Evolutionary conservation across 1,139 yeast species (phyloP).

Genomic region (Hyphopichia wangnamkhiaoensis): DNA sequence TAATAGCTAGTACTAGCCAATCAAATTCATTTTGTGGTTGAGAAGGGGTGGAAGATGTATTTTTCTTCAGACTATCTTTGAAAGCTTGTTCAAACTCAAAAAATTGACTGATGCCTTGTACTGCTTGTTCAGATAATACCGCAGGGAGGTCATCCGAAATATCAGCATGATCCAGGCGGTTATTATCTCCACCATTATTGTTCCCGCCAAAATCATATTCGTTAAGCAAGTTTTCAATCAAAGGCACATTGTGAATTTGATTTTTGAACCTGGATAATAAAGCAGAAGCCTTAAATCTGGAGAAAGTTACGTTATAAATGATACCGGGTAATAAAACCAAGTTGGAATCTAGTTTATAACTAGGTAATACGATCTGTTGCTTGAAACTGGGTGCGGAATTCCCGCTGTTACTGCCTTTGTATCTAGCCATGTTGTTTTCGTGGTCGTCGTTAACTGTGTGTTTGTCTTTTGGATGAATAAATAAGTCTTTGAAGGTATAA

Average conservation of each 20-base stretch:
- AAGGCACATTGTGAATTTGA: constrained; percentile 28
- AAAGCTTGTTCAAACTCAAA: constrained; percentile 21
- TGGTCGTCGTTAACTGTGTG: not conserved
- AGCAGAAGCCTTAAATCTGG: constrained; percentile 49
- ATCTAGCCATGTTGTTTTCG: constrained; percentile 7
- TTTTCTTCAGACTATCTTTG: constrained; percentile 8
- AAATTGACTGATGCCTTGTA: constrained; percentile 35
- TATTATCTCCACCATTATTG: constrained; percentile 20
- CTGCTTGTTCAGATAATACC: constrained; percentile 35
- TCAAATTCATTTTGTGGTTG: constrained; percentile 28
- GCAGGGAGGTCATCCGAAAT: constrained; percentile 20
- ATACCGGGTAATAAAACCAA: constrained; percentile 62
- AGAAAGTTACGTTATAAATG: constrained; percentile 55
- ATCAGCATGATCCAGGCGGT: constrained; percentile 14
- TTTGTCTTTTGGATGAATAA: too few species aligned
- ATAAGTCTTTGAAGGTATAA: too few species aligned
- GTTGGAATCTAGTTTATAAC: constrained; percentile 44
- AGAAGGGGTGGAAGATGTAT: not conserved
- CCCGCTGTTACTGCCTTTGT: constrained; percentile 1
- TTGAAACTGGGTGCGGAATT: not conserved
- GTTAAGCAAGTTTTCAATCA: constrained; percentile 31
- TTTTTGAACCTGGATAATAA: constrained; percentile 41
- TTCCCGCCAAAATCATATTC: constrained; percentile 36
- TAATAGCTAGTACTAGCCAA: constrained; percentile 43
- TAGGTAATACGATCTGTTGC: constrained; percentile 34